phyloP scores from a whole-genome alignment of 2,329 filamentous ascomycete species.

The Penicillium hordei region DNA sequence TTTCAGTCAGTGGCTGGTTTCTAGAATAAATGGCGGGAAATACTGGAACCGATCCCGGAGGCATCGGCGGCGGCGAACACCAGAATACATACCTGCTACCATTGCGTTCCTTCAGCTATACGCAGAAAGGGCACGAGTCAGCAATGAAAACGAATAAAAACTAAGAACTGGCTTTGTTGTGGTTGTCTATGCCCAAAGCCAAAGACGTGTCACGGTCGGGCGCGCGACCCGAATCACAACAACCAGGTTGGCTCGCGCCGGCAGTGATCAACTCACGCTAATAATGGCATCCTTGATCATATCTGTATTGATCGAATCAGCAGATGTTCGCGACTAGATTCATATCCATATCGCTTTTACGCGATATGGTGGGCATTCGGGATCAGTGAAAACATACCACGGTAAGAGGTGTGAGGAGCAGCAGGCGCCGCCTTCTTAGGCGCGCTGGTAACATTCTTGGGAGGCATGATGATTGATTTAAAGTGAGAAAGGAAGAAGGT shows the following conservation, averaged over 20 bases:
- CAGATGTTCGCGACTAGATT: conserved; percentile 53
- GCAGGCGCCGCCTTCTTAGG: conserved; percentile 60
- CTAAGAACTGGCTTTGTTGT: conserved; percentile 23
- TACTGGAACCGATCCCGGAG: conserved; percentile 15
- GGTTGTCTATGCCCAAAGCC: conserved; percentile 25
- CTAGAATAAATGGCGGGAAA: conserved; percentile 28
- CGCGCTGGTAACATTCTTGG: conserved; percentile 60
- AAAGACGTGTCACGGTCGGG: conserved; percentile 40
- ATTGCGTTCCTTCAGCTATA: conserved; percentile 68
- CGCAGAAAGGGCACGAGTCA: conserved; percentile 48
- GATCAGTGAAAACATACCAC: conserved; percentile 57
- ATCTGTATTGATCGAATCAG: conserved; percentile 57
- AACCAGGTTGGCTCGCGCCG: conserved; percentile 45
- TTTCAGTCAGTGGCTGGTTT: conserved; percentile 32
- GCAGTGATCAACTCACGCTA: conserved; percentile 61
- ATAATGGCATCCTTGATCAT: conserved; percentile 73
- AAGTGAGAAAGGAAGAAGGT: conserved; percentile 16
- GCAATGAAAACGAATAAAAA: conserved; percentile 36
- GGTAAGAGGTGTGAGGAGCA: conserved; percentile 63
- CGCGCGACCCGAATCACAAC: conserved; percentile 40
- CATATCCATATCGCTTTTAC: conserved; percentile 35
- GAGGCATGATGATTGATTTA: conserved; percentile 53
- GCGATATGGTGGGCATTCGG: conserved; percentile 49
- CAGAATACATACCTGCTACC: conserved; percentile 62
- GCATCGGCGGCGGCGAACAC: conserved; percentile 24